Evolutionary conservation across 2,329 filamentous ascomycete species (phyloP).

Genomic region (Monosporascus sp.): DNA sequence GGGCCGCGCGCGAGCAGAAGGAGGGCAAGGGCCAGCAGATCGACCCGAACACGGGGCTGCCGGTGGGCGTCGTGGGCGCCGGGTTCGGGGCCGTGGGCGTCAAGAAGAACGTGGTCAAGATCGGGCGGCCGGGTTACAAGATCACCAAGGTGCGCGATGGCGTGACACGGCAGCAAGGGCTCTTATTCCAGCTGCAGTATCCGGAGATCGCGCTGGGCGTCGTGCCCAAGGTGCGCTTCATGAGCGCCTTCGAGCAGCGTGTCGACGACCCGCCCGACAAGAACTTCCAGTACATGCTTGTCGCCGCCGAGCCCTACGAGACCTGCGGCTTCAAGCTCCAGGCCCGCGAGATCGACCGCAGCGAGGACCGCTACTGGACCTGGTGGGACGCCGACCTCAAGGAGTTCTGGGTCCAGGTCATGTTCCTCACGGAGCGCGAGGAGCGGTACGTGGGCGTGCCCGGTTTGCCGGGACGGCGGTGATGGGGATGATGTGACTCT

Average conservation of each 20-base stretch:
- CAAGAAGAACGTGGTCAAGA: conserved; percentile 86
- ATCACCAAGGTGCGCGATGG: conserved; percentile 95
- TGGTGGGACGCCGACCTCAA: conserved; percentile 96
- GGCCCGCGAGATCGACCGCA: conserved; percentile 83
- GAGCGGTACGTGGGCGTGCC: conserved; percentile 73
- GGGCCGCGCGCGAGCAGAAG: conserved; percentile 91
- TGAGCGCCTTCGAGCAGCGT: conserved; percentile 96
- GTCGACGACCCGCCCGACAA: conserved; percentile 89
- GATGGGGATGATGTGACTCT: conserved; percentile 3
- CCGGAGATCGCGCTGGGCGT: conserved; percentile 78
- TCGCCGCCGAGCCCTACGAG: conserved; percentile 97
- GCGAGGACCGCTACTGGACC: conserved; percentile 82
- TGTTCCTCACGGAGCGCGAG: conserved; percentile 98
- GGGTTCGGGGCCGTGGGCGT: conserved; percentile 57
- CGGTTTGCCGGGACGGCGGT: conserved; percentile 48
- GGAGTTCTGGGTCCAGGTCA: conserved; percentile 95
- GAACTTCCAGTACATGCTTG: conserved; percentile 87
- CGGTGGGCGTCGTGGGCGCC: conserved; percentile 71
- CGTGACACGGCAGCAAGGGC: conserved; percentile 77
- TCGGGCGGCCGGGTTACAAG: conserved; percentile 92
- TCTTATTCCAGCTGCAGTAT: conserved; percentile 95
- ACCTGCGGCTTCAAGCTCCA: conserved; percentile 96
- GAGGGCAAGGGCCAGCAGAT: conserved; percentile 66
- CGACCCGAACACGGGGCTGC: conserved; percentile 63
- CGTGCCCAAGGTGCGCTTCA: conserved; percentile 83